Evolutionary conservation across 257 asterid genomes (phyloP).

Genomic region (Misopates orontium): DNA sequence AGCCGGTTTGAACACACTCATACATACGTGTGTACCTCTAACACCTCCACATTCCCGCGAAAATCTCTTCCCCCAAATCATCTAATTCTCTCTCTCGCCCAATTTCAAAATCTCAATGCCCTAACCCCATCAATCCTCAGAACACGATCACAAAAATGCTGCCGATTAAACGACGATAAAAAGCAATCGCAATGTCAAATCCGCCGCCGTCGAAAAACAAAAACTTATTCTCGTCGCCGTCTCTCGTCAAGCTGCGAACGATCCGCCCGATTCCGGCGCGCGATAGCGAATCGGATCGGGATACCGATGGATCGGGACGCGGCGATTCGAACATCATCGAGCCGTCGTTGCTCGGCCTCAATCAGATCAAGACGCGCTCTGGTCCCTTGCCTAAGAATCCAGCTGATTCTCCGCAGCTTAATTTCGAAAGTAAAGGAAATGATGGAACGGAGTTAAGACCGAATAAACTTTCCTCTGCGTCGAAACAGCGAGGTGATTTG

Average conservation of each 20-base stretch:
- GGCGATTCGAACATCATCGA: slow-evolving; percentile 45
- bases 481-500: slow-evolving; percentile 47
- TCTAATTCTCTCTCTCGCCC: slow-evolving; percentile 1
- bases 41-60: slow-evolving; percentile 66
- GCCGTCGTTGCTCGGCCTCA: slow-evolving; percentile 63
- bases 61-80: slow-evolving; percentile 43
- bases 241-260: slow-evolving; percentile 53
- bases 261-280: slow-evolving; percentile 62
- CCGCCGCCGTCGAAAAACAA: slow-evolving; percentile 28
- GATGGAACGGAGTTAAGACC: slow-evolving; percentile 13
- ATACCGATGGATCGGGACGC: slow-evolving; percentile 26
- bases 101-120: slow-evolving; percentile 25
- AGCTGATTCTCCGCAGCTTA: slow-evolving; percentile 31
- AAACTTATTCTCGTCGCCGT: slow-evolving; percentile 28
- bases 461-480: slow-evolving; percentile 27
- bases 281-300: not conserved
- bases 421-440: slow-evolving; percentile 3
- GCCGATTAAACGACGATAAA: not conserved
- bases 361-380: slow-evolving; percentile 74
- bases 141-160: too few relatives aligned
- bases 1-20: slow-evolving; percentile 39
- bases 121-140: not conserved
- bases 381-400: slow-evolving; percentile 45
- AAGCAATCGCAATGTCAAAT: slow-evolving; percentile 33
- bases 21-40: slow-evolving; percentile 46